A percentile compares a stretch with the other conserved stretches of the same genome.
These are phyloP conservation scores for Ophiostoma novo-ulmi DNA, from an alignment of 2,329 filamentous ascomycete genomes.

Conservation along the genomic window DNA sequence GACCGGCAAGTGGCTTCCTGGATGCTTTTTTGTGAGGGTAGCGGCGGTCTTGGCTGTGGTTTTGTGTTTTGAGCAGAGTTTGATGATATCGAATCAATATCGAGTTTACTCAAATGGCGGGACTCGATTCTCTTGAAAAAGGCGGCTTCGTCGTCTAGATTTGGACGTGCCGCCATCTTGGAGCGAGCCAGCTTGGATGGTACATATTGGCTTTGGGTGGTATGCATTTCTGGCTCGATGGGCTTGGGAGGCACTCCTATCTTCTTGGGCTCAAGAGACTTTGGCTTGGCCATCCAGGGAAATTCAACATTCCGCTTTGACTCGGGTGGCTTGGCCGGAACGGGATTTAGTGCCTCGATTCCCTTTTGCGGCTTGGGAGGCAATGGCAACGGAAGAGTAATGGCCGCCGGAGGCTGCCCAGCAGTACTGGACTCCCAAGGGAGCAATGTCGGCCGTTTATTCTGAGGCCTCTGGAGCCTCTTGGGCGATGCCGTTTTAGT, in stretches of 20 bases:
- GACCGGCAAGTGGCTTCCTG: background rate
- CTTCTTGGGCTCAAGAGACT: background rate
- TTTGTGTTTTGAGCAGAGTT: background rate
- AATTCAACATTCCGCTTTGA: background rate
- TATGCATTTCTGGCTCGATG: background rate
- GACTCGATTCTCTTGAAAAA: background rate
- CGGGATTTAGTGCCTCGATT: background rate
- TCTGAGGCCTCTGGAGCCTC: too few species aligned
- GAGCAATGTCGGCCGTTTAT: background rate
- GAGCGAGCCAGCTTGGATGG: conserved; percentile 1
- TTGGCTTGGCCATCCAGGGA: background rate
- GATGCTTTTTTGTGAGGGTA: background rate
- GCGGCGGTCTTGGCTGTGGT: background rate
- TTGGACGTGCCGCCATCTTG: background rate
- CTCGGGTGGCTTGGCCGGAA: background rate
- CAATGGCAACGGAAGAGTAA: background rate
- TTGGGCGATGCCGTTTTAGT: background rate
- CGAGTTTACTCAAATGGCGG: background rate
- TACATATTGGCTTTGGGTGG: background rate
- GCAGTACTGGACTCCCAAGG: background rate
- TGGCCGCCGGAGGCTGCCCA: background rate
- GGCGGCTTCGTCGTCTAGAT: background rate
- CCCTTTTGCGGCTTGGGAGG: background rate
- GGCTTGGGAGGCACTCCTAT: background rate
- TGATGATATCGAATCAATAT: background rate